A percentile compares a stretch with the other conserved stretches of the same genome.
phyloP scores from a whole-genome alignment of 164 flowering plant genomes.

The Magnolia officinalis region DNA sequence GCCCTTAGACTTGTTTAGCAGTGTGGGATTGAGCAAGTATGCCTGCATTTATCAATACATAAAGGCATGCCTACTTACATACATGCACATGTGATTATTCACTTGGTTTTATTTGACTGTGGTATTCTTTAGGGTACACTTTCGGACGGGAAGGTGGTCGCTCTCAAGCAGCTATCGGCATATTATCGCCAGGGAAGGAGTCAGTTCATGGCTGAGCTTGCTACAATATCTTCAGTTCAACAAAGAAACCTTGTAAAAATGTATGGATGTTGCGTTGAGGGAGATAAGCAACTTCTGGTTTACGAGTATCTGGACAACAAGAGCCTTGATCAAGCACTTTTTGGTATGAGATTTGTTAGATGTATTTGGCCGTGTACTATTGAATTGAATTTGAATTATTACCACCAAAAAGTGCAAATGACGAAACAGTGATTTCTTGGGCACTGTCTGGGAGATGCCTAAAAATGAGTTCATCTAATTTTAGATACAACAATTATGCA shows the following conservation, averaged over 20 bases:
- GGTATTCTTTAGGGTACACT: background rate
- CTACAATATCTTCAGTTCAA: constrained; percentile 74
- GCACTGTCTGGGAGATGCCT: no score
- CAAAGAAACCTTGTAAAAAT: constrained; percentile 73
- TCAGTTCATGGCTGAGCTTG: constrained; percentile 68
- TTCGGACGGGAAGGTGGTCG: background rate
- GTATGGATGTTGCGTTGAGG: constrained; percentile 78
- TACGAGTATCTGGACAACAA: constrained; percentile 71
- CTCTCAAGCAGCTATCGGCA: constrained; percentile 65
- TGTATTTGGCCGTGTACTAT: no score
- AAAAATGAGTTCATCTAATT: no score
- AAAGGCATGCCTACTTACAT: background rate
- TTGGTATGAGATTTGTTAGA: constrained; percentile 32
- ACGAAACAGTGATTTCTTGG: no score
- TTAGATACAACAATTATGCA: no score
- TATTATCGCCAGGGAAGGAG: constrained; percentile 66
- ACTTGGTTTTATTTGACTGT: background rate
- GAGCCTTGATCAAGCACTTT: constrained; percentile 75
- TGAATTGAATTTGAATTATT: no score
- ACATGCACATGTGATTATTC: background rate
- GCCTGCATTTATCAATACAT: no score
- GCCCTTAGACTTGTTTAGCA: background rate
- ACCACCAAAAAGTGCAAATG: no score
- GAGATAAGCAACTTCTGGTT: constrained; percentile 54
- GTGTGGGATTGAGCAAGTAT: no score